Percentiles rank a stretch among this genome's conserved stretches.
Evolutionary conservation across 768 basidiomycete genomes (phyloP).

Genomic region (Infundibulicybe gibba): DNA sequence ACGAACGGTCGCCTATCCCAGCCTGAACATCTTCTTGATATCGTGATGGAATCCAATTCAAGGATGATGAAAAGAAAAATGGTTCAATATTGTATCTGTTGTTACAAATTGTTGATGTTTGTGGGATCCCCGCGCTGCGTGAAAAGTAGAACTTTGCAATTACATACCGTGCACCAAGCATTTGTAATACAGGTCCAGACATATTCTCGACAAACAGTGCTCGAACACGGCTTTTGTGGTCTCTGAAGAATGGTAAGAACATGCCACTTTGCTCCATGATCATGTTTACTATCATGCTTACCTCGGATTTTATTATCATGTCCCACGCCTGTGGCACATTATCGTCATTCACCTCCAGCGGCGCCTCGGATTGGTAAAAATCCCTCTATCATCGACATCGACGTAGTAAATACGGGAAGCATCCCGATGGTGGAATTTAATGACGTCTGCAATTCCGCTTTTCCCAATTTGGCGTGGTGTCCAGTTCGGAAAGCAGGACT

Average conservation of each 20-base stretch:
- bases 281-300: constrained; percentile 19
- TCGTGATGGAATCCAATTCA: constrained; percentile 67
- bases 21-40: constrained; percentile 46
- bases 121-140: too few species aligned
- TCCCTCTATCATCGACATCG: constrained; percentile 34
- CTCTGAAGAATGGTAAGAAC: constrained; percentile 18
- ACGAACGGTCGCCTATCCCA: constrained; percentile 47
- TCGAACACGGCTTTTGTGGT: constrained; percentile 37
- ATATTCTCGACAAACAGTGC: constrained; percentile 52
- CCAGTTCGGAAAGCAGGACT: constrained; percentile 56
- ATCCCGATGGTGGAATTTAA: constrained; percentile 23
- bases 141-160: too few species aligned
- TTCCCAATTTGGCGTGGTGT: constrained; percentile 38
- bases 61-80: constrained; percentile 62
- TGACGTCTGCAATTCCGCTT: constrained; percentile 35
- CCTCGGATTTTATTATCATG: constrained; percentile 25
- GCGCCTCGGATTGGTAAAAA: constrained; percentile 27
- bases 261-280: background rate
- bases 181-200: constrained; percentile 50
- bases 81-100: constrained; percentile 56
- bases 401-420: constrained; percentile 31
- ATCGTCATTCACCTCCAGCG: constrained; percentile 13
- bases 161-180: constrained; percentile 54
- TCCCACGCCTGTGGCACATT: constrained; percentile 36
- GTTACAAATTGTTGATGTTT: background rate